Base-by-base conservation (phyloP, 2,329 filamentous ascomycete species). In the Neoascochyta sp. region DNA sequence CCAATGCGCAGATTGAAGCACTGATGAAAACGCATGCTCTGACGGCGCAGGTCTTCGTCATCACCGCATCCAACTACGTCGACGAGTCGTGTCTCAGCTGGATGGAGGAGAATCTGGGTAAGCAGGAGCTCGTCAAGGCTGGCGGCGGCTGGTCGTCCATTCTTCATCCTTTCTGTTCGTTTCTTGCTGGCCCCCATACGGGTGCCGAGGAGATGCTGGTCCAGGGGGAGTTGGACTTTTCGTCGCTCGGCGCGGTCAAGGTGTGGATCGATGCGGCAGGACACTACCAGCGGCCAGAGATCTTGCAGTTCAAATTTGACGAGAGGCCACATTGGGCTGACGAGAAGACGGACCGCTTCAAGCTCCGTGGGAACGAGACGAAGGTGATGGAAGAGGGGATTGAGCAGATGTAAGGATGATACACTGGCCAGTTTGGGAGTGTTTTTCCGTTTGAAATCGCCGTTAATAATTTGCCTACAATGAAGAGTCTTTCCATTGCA, bases 1-100 rank as follows among this genome's bases (percentile, higher is more conserved):
- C 65, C 2, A 58, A 66, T 36, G 51, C 51, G n/a, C 65, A 69
- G 45, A 69, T 70, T 29, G 67, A 70, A 50, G 66, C 63, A 4
- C 39, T 70, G 19, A 70, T 69, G 66, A 70, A 69, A 48, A 47
- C 52, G 4, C 67, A 70, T 36, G 66, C 68, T 2, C 35, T 70
- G 14, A 68, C 65, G 1, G 66, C 60, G 9, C 67, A 70, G 34
- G 62, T 64, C 3, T 70, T 68, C 30, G 67, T 68, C 13, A 47
- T 70, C 16, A 56, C 54, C 1, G 66, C 66, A 3, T 60, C 57
- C 5, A 66, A 65, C 29, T 68, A 67, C 16, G 62, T 70, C 2
- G 66, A 70, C 19, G 51, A 65, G 9, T 49, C 39, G 2, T 69
- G 66, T 21, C 44, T 70, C 9, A 41, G 56, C 9, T 70, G 66